phyloP scores from a whole-genome alignment of 768 basidiomycete genomes.

The Collybiopsis confluens region DNA sequence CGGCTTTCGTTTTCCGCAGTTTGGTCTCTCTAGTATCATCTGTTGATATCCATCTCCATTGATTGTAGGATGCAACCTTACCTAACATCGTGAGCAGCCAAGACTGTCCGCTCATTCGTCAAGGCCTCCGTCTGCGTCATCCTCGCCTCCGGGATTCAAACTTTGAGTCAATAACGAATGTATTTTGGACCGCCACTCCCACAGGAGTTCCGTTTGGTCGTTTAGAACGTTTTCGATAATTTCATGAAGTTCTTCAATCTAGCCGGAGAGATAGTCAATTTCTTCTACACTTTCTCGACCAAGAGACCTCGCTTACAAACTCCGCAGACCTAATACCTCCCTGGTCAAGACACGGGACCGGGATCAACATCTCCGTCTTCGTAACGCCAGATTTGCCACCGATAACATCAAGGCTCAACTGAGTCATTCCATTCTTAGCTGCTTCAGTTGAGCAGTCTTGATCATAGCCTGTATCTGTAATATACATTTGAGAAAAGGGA shows the following conservation, averaged over 20 bases:
- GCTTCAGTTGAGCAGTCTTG: slow-evolving; percentile 57
- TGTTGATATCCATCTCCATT: not conserved
- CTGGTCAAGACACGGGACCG: slow-evolving; percentile 39
- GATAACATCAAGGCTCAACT: slow-evolving; percentile 38
- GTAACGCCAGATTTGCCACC: slow-evolving; percentile 36
- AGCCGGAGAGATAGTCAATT: not conserved
- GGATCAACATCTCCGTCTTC: slow-evolving; percentile 44
- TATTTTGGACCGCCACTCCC: slow-evolving; percentile 73
- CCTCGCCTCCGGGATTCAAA: slow-evolving; percentile 39
- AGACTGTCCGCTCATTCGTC: slow-evolving; percentile 68
- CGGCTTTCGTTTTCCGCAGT: slow-evolving; percentile 62
- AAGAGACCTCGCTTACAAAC: slow-evolving; percentile 27
- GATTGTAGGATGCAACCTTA: not conserved
- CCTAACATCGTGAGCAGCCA: slow-evolving; percentile 66
- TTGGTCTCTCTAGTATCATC: slow-evolving; percentile 48
- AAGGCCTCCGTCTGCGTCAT: slow-evolving; percentile 72
- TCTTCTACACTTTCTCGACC: not conserved
- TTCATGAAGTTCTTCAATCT: slow-evolving; percentile 69
- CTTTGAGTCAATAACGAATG: slow-evolving; percentile 55
- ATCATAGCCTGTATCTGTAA: slow-evolving; percentile 54
- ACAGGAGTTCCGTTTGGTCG: slow-evolving; percentile 65
- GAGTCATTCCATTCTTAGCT: slow-evolving; percentile 50
- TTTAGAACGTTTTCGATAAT: slow-evolving; percentile 69
- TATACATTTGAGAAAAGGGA: not conserved
- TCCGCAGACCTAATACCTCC: slow-evolving; percentile 45